Evolutionary conservation across 805 yeast genomes (phyloP).

Genomic region (Yamadazyma phyllophila): DNA sequence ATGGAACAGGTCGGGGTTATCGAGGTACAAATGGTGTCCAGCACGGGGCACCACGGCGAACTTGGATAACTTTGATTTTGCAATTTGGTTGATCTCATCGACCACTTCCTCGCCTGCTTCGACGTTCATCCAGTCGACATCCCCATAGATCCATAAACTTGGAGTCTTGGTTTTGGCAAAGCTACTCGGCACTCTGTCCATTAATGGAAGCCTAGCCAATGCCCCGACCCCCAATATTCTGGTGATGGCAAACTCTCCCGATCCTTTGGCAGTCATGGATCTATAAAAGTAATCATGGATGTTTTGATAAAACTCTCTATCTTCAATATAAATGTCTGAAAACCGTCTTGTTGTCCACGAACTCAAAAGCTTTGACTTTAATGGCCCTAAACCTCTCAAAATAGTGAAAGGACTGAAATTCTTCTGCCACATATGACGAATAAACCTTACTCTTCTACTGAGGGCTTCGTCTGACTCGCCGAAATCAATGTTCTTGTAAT

Average conservation of each 20-base stretch:
- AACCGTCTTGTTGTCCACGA: constrained; percentile 51
- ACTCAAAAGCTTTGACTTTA: constrained; percentile 49
- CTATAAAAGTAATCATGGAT: constrained; percentile 56
- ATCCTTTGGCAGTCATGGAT: constrained; percentile 52
- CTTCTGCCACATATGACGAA: constrained; percentile 49
- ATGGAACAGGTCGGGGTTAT: constrained; percentile 42
- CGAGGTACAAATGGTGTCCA: constrained; percentile 57
- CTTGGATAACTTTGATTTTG: constrained; percentile 29
- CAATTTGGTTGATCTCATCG: constrained; percentile 27
- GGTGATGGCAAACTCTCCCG: constrained; percentile 65
- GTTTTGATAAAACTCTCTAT: constrained; percentile 30
- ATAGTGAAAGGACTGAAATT: constrained; percentile 56
- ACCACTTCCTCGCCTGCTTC: constrained; percentile 52
- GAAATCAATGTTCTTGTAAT: constrained; percentile 10
- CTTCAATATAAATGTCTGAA: constrained; percentile 38
- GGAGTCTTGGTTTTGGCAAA: constrained; percentile 44
- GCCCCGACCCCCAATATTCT: constrained; percentile 60
- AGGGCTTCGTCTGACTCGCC: constrained; percentile 13
- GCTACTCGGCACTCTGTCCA: constrained; percentile 47
- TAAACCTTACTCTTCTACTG: constrained; percentile 24
- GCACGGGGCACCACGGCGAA: constrained; percentile 40
- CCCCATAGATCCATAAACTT: constrained; percentile 64
- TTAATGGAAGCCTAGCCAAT: constrained; percentile 53
- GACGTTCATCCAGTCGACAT: constrained; percentile 68
- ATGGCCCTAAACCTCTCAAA: constrained; percentile 51